These are phyloP conservation scores for Stramenopiles sp. DNA, from an alignment of 352 stramenopile genomes.

Conservation along the genomic window DNA sequence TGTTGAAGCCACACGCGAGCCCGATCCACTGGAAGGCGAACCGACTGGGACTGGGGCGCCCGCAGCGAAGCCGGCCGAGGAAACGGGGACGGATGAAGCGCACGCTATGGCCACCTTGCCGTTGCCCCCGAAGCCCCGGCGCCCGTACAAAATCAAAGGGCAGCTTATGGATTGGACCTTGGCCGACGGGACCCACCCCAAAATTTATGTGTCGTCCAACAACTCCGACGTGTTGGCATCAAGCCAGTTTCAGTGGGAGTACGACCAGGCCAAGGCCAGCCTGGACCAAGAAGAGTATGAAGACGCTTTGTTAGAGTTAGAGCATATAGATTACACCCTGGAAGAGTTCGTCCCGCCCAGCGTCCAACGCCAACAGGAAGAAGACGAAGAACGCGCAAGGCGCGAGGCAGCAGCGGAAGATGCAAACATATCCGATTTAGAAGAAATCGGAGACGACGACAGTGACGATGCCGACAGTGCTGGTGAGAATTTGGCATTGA, in stretches of 20 bases:
- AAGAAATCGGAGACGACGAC: not conserved
- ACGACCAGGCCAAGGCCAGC: not conserved
- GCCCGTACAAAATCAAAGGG: not conserved
- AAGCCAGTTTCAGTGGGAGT: not conserved
- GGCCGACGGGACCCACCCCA: not conserved
- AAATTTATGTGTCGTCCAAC: not conserved
- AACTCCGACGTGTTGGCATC: not conserved
- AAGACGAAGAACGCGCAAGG: not conserved
- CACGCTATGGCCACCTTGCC: not conserved
- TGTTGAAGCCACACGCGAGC: not conserved
- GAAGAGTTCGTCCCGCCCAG: too few species aligned
- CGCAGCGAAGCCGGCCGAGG: not conserved
- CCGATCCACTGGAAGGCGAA: not conserved
- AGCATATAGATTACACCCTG: too few species aligned
- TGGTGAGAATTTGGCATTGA: too few species aligned
- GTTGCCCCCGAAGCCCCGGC: not conserved
- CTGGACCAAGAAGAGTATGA: not conserved
- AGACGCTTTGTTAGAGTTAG: not conserved
- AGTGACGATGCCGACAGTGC: not conserved
- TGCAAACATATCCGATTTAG: not conserved
- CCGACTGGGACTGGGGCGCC: not conserved
- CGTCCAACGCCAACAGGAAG: not conserved
- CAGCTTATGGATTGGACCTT: not conserved
- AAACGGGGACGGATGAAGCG: not conserved
- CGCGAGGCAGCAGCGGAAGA: not conserved